Conservation (phyloP, 2,329 filamentous ascomycete genomes). For the Didymella pinodella region DNA sequence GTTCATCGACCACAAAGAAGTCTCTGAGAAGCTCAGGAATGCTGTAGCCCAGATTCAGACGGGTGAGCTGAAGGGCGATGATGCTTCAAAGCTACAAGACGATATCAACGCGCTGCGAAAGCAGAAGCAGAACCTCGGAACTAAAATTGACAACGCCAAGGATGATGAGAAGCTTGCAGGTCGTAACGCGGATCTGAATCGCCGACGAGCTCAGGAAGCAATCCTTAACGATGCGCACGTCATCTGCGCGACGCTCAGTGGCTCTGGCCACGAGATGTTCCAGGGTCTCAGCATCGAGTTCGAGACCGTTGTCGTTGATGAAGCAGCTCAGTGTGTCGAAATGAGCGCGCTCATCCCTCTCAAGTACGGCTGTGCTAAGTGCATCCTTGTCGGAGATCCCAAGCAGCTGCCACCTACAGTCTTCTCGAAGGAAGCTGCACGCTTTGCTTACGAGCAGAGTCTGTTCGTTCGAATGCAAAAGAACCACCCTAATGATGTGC, state of each 20-base stretch:
- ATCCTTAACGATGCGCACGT: slow-evolving; percentile 91
- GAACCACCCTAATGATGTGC: slow-evolving; percentile 86
- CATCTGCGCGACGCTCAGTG: slow-evolving; percentile 92
- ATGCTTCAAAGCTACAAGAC: slow-evolving; percentile 72
- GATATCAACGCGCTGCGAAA: slow-evolving; percentile 81
- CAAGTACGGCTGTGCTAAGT: slow-evolving; percentile 97
- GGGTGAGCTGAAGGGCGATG: slow-evolving; percentile 66
- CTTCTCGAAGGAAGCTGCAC: slow-evolving; percentile 88
- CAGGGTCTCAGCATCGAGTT: slow-evolving; percentile 94
- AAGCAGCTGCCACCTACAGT: slow-evolving; percentile 97
- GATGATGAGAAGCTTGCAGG: slow-evolving; percentile 82
- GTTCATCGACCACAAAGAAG: slow-evolving; percentile 71
- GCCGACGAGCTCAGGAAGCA: slow-evolving; percentile 85
- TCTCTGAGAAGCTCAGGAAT: slow-evolving; percentile 71
- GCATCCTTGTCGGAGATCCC: slow-evolving; percentile 95
- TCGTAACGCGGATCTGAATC: slow-evolving; percentile 85
- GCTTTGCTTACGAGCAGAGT: slow-evolving; percentile 96
- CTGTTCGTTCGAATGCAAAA: slow-evolving; percentile 98
- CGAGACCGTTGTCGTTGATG: slow-evolving; percentile 97
- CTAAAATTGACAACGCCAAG: slow-evolving; percentile 85
- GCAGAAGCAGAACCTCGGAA: slow-evolving; percentile 77
- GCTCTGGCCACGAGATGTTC: slow-evolving; percentile 97
- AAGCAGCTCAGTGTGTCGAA: slow-evolving; percentile 97
- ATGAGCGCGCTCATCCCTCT: slow-evolving; percentile 94
- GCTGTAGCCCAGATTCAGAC: slow-evolving; percentile 73